phyloP scores from a whole-genome alignment of 331 rosid species.

The Saraca asoca region DNA sequence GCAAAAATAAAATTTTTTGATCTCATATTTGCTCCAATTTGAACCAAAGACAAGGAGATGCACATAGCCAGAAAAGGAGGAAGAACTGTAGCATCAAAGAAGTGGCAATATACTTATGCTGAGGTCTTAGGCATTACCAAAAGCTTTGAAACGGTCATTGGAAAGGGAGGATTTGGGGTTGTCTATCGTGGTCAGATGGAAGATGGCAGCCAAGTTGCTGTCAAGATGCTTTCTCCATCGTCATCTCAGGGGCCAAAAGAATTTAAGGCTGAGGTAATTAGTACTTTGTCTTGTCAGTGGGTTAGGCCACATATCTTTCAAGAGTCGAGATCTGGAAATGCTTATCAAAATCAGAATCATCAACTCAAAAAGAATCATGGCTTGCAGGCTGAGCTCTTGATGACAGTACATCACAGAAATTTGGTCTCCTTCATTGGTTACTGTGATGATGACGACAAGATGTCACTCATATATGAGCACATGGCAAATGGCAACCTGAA shows the following conservation, averaged over 20 bases:
- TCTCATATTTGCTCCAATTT: constrained; percentile 21
- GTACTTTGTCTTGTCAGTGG: neutral
- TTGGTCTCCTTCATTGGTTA: constrained; percentile 58
- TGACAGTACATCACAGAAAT: constrained; percentile 66
- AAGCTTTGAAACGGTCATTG: constrained; percentile 51
- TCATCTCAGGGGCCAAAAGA: constrained; percentile 80
- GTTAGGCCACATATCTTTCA: constrained; percentile 7
- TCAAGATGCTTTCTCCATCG: constrained; percentile 67
- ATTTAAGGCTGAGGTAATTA: constrained; percentile 69
- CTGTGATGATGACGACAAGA: constrained; percentile 51
- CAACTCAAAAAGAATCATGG: constrained; percentile 29
- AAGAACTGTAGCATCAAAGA: constrained; percentile 51
- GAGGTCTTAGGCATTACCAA: constrained; percentile 62
- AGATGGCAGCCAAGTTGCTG: constrained; percentile 64
- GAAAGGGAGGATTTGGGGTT: constrained; percentile 80
- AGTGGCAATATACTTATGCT: constrained; percentile 50
- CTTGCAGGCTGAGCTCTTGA: constrained; percentile 63
- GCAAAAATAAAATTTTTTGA: neutral
- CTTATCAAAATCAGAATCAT: constrained; percentile 14
- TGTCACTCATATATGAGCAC: constrained; percentile 66
- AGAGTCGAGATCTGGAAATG: too few species aligned
- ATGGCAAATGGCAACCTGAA: constrained; percentile 68
- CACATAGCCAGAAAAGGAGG: constrained; percentile 34
- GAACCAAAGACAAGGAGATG: constrained; percentile 35
- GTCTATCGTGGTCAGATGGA: constrained; percentile 60